Conservation (phyloP, 1,284 basidiomycete species). For the Malassezia vespertilionis region DNA sequence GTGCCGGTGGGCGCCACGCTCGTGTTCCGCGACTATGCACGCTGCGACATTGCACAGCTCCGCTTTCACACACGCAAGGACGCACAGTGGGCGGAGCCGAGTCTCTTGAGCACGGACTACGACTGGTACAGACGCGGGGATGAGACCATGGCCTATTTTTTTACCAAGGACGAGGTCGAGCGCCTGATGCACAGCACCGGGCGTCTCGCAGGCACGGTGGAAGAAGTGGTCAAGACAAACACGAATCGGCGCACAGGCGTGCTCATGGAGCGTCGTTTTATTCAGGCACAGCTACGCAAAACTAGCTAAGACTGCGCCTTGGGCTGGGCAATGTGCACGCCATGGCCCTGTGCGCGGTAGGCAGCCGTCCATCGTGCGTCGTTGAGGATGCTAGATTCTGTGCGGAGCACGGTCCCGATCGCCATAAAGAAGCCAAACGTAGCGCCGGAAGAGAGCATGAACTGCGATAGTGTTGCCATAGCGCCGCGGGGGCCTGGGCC, state of each 20-base stretch:
- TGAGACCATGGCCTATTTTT: constrained; percentile 48
- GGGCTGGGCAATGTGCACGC: constrained; percentile 3
- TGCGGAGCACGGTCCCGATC: constrained; percentile 40
- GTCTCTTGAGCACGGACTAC: constrained; percentile 28
- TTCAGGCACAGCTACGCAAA: constrained; percentile 17
- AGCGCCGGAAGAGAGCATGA: constrained; percentile 39
- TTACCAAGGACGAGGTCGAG: constrained; percentile 32
- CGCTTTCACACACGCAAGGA: constrained; percentile 45
- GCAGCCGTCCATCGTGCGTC: constrained; percentile 15
- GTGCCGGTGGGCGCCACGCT: constrained; percentile 30
- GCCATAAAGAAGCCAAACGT: constrained; percentile 46
- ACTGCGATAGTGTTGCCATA: constrained; percentile 36
- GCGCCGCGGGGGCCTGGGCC: constrained; percentile 37
- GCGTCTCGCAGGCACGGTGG: constrained; percentile 25
- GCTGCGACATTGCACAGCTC: constrained; percentile 45
- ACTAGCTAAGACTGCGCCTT: not conserved
- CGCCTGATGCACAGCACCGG: constrained; percentile 14
- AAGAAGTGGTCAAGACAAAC: constrained; percentile 24
- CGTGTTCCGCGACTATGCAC: constrained; percentile 48
- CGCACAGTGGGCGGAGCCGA: constrained; percentile 40
- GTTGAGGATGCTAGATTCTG: constrained; percentile 18
- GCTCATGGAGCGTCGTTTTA: constrained; percentile 18
- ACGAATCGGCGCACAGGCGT: constrained; percentile 30
- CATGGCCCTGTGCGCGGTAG: constrained; percentile 12
- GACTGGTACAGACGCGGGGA: constrained; percentile 47